Evolutionary conservation across 2,329 filamentous ascomycete species (phyloP).

Genomic region (Escovopsis sp.): DNA sequence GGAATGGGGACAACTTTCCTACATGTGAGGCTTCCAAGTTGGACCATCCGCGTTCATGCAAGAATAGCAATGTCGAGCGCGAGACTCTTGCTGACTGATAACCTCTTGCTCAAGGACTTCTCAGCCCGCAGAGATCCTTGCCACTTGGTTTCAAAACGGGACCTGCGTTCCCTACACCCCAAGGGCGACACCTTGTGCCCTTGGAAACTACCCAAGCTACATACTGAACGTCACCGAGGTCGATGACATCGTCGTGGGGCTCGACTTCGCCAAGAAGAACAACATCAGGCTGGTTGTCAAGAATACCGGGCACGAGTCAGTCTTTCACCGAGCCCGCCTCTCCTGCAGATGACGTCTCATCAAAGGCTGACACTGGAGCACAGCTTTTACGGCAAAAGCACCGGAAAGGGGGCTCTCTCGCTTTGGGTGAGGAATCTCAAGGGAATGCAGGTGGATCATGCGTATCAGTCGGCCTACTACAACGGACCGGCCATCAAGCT

Average conservation of each 20-base stretch:
- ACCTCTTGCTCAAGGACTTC: neutral
- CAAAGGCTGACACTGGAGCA: neutral
- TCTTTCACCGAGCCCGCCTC: neutral
- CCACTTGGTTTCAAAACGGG: conserved; percentile 15
- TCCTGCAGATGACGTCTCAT: too few relatives aligned
- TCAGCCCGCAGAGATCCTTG: conserved; percentile 12
- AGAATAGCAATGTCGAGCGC: too few relatives aligned
- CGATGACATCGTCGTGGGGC: conserved; percentile 14
- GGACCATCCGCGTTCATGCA: too few relatives aligned
- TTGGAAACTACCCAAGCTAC: conserved; percentile 24
- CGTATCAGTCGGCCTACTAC: conserved; percentile 12
- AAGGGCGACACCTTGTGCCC: conserved; percentile 20
- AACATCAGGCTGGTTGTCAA: conserved; percentile 15
- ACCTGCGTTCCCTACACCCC: conserved; percentile 19
- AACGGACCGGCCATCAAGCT: conserved; percentile 34
- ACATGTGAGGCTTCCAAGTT: neutral
- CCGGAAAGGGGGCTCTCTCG: conserved; percentile 20
- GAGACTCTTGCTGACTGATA: too few relatives aligned
- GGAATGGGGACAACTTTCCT: neutral
- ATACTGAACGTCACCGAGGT: conserved; percentile 16
- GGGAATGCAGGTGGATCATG: conserved; percentile 6
- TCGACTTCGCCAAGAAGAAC: conserved; percentile 19
- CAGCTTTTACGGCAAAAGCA: conserved; percentile 19
- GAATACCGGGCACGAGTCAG: conserved; percentile 16
- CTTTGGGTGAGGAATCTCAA: conserved; percentile 28